A percentile compares a stretch with the other conserved stretches of the same genome.
phyloP scores from a whole-genome alignment of 768 basidiomycete species.

The Collybiopsis confluens region DNA sequence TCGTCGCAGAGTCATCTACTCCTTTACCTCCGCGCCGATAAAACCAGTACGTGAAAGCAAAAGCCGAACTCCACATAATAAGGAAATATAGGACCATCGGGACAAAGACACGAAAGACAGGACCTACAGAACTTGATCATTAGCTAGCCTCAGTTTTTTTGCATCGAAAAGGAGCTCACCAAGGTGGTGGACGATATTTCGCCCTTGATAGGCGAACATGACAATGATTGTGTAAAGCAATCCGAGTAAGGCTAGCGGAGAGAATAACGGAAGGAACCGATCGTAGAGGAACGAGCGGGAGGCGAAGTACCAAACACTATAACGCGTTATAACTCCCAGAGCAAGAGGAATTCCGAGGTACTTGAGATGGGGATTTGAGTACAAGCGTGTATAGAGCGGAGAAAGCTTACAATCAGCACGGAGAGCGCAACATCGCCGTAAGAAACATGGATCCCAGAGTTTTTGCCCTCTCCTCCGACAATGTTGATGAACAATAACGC shows the following conservation, averaged over 20 bases:
- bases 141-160: constrained; percentile 40
- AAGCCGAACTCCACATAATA: constrained; percentile 69
- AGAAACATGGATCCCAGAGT: constrained; percentile 37
- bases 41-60: constrained; percentile 50
- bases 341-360: constrained; percentile 87
- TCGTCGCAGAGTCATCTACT: too few relatives aligned
- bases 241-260: constrained; percentile 66
- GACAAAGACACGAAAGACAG: constrained; percentile 77
- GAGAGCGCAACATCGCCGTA: constrained; percentile 62
- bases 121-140: constrained; percentile 69
- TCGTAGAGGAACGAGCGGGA: constrained; percentile 46
- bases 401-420: constrained; percentile 60
- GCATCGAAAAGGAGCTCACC: too few relatives aligned
- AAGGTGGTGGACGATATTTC: neutral
- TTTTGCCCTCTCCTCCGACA: constrained; percentile 41
- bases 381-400: neutral
- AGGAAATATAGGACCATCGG: constrained; percentile 77
- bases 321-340: constrained; percentile 65
- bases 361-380: constrained; percentile 28
- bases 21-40: constrained; percentile 25
- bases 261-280: constrained; percentile 56
- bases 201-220: constrained; percentile 64
- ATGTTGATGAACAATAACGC: constrained; percentile 71
- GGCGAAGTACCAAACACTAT: constrained; percentile 39
- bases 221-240: constrained; percentile 79